Percentiles rank a stretch among this genome's conserved stretches.
phyloP scores from a whole-genome alignment of 2,329 filamentous ascomycete genomes.

The Nigrospora osmanthi region DNA sequence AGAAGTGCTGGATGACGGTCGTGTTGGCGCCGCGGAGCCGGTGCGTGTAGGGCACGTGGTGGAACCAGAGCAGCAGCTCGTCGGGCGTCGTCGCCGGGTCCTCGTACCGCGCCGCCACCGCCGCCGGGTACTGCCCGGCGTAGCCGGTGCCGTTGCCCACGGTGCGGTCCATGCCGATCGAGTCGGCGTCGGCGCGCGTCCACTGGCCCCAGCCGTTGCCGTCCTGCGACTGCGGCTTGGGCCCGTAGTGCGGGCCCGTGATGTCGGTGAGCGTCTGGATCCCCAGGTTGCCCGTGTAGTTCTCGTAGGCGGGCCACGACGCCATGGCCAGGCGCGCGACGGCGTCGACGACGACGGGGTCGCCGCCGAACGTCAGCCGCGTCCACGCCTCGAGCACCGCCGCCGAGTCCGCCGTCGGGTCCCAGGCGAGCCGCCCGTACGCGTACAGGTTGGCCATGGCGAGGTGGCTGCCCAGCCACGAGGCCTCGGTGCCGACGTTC shows the following conservation, averaged over 20 bases:
- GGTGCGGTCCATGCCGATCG: conserved; percentile 66
- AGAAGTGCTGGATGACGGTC: conserved; percentile 53
- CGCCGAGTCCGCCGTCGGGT: conserved; percentile 40
- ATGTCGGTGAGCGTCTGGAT: conserved; percentile 65
- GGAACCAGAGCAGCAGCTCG: conserved; percentile 64
- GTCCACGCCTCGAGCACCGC: conserved; percentile 57
- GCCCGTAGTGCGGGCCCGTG: conserved; percentile 58
- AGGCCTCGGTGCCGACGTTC: conserved; percentile 58
- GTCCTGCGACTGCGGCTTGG: conserved; percentile 59
- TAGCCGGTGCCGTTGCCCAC: conserved; percentile 59
- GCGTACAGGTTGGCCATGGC: conserved; percentile 67
- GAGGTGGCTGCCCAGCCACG: conserved; percentile 63
- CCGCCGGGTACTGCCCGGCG: conserved; percentile 56
- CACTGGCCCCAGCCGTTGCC: conserved; percentile 65
- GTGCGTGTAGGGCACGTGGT: conserved; percentile 63
- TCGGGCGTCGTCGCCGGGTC: conserved; percentile 56
- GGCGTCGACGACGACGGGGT: conserved; percentile 45
- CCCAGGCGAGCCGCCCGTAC: conserved; percentile 60
- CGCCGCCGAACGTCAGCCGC: conserved; percentile 55
- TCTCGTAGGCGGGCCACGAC: conserved; percentile 65
- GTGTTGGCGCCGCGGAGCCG: conserved; percentile 49
- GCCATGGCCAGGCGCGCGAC: conserved; percentile 57
- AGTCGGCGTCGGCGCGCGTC: conserved; percentile 53
- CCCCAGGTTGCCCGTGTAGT: conserved; percentile 63
- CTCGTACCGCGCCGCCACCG: conserved; percentile 52